Evolutionary conservation across 805 yeast species (phyloP).

Genomic region (Kluyveromyces nonfermentans): DNA sequence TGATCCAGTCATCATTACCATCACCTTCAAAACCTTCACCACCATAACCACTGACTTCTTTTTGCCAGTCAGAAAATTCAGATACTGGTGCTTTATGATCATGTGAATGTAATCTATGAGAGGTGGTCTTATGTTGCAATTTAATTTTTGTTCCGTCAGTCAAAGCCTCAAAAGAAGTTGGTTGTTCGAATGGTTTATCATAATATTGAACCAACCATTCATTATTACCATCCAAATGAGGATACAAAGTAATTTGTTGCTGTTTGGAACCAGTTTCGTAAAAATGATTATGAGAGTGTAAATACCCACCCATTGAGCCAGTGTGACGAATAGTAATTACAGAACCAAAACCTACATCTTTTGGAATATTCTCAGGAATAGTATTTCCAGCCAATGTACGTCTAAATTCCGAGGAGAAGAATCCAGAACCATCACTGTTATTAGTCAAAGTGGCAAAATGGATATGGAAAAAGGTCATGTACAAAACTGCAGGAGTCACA

Average conservation of each 20-base stretch:
- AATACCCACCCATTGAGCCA: constrained; percentile 68
- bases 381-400: constrained; percentile 48
- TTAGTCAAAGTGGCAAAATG: constrained; percentile 50
- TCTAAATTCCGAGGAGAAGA: constrained; percentile 67
- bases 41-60: constrained; percentile 73
- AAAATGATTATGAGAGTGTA: constrained; percentile 67
- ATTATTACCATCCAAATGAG: constrained; percentile 68
- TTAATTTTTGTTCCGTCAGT: constrained; percentile 63
- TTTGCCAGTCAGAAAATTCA: constrained; percentile 66
- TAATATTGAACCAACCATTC: constrained; percentile 63
- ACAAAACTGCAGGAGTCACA: constrained; percentile 49
- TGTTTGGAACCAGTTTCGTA: constrained; percentile 77
- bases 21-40: constrained; percentile 70
- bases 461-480: constrained; percentile 48
- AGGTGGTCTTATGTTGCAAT: constrained; percentile 48
- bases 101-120: constrained; percentile 70
- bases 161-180: constrained; percentile 51
- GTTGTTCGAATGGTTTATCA: constrained; percentile 44
- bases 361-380: constrained; percentile 49
- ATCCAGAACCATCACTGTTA: constrained; percentile 66
- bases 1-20: constrained; percentile 73
- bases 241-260: constrained; percentile 74
- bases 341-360: constrained; percentile 69
- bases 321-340: constrained; percentile 56
- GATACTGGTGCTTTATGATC: constrained; percentile 74